These are phyloP conservation scores for Austroboletus novae-zelandiae DNA, from an alignment of 1,284 basidiomycete genomes.

Conservation along the genomic window DNA sequence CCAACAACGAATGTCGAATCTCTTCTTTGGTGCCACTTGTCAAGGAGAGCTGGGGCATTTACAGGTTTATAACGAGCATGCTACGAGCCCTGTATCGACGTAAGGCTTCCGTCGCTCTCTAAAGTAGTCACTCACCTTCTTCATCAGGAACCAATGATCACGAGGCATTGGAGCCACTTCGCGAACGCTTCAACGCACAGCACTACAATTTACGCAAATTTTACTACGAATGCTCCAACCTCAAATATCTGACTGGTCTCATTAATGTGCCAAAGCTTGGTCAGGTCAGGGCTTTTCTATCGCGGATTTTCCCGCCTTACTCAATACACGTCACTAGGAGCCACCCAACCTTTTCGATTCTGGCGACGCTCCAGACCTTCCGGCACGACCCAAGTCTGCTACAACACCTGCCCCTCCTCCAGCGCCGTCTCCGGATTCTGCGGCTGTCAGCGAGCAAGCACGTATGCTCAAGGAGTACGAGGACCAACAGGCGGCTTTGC, in stretches of 20 bases:
- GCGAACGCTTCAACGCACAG: slow-evolving; percentile 82
- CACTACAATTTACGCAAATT: slow-evolving; percentile 92
- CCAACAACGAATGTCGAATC: slow-evolving; percentile 95
- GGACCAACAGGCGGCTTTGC: slow-evolving; percentile 85
- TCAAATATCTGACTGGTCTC: slow-evolving; percentile 92
- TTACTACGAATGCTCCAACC: slow-evolving; percentile 97
- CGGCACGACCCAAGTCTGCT: slow-evolving; percentile 75
- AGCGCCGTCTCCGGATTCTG: slow-evolving; percentile 69
- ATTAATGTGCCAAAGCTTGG: slow-evolving; percentile 97
- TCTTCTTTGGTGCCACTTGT: slow-evolving; percentile 91
- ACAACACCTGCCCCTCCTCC: slow-evolving; percentile 60
- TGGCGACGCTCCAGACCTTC: slow-evolving; percentile 83
- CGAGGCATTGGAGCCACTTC: slow-evolving; percentile 84
- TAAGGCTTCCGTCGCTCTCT: slow-evolving; percentile 39
- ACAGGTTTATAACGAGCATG: slow-evolving; percentile 97
- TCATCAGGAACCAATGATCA: slow-evolving; percentile 77
- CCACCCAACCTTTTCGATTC: slow-evolving; percentile 89
- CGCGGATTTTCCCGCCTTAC: background rate
- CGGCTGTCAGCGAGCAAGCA: slow-evolving; percentile 89
- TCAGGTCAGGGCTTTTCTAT: slow-evolving; percentile 49
- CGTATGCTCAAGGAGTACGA: slow-evolving; percentile 97
- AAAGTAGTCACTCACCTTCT: slow-evolving; percentile 7
- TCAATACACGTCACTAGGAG: slow-evolving; percentile 52
- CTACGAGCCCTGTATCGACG: slow-evolving; percentile 91
- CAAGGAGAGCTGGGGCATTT: slow-evolving; percentile 97